Conservation (phyloP, 2,329 filamentous ascomycete genomes). For the Samsoniella hepiali region DNA sequence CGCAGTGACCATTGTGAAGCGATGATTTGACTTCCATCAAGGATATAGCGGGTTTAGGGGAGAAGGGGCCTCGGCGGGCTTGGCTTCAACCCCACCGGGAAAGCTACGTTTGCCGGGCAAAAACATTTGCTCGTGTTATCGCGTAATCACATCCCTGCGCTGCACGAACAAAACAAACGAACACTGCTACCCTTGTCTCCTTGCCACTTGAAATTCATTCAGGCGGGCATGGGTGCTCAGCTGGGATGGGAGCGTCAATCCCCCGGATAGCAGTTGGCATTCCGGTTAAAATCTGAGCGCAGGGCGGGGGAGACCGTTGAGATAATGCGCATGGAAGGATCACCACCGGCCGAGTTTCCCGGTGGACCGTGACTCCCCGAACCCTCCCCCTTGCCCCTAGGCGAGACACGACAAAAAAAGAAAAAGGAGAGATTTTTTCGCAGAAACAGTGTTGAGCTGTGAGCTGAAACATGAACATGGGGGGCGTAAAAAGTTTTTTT, state of each 20-base stretch:
- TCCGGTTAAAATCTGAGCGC: not conserved
- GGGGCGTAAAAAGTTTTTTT: slow-evolving; percentile 1
- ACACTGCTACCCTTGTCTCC: too few relatives aligned
- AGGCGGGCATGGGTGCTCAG: not conserved
- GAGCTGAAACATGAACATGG: slow-evolving; percentile 5
- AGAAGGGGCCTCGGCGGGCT: slow-evolving; percentile 22
- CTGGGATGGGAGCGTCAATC: not conserved
- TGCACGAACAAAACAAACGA: not conserved
- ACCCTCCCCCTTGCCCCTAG: not conserved
- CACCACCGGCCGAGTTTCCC: not conserved
- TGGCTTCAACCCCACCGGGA: not conserved
- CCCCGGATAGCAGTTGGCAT: not conserved
- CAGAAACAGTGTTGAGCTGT: not conserved
- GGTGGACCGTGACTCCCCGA: not conserved
- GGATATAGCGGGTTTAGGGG: slow-evolving; percentile 26
- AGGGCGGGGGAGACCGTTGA: not conserved
- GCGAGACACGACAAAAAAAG: not conserved
- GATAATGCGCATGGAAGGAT: too few relatives aligned
- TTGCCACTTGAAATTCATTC: not conserved
- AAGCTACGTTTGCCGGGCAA: not conserved
- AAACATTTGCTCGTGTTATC: not conserved
- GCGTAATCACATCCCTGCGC: not conserved
- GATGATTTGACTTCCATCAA: slow-evolving; percentile 41
- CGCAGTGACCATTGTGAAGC: slow-evolving; percentile 60
- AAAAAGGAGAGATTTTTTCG: not conserved